Percentiles rank a stretch among this genome's conserved stretches.
Evolutionary conservation across 495 filamentous ascomycete species (phyloP).

Genomic region (Clavariopsis aquatica): DNA sequence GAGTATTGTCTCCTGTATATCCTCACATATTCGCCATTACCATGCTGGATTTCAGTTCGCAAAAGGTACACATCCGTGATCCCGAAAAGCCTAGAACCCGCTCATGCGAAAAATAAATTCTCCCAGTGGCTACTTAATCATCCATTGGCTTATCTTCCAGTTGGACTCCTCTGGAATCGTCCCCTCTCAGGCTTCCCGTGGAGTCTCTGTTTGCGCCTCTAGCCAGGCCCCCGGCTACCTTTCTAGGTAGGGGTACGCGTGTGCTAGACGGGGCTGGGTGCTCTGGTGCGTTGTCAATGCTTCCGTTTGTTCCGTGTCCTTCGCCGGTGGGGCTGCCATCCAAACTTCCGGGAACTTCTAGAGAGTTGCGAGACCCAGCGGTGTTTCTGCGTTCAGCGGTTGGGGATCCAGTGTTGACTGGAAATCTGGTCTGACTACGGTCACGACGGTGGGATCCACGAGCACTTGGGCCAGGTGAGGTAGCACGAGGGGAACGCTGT

Average conservation of each 20-base stretch:
- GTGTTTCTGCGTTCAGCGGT: constrained; percentile 51
- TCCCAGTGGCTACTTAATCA: constrained; percentile 54
- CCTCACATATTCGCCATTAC: constrained; percentile 14
- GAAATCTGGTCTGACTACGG: constrained; percentile 80
- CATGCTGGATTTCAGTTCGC: background rate
- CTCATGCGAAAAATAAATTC: background rate
- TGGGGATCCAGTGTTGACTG: constrained; percentile 64
- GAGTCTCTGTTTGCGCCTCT: constrained; percentile 43
- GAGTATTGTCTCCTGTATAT: background rate
- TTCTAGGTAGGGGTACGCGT: constrained; percentile 34
- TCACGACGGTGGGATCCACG: constrained; percentile 77
- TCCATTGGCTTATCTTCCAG: constrained; percentile 85
- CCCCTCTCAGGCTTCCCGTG: constrained; percentile 44
- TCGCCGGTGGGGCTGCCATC: constrained; percentile 34
- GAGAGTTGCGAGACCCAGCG: constrained; percentile 56
- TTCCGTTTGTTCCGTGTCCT: constrained; percentile 28
- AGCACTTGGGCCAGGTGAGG: constrained; percentile 63
- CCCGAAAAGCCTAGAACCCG: background rate
- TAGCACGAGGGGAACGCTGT: constrained; percentile 45
- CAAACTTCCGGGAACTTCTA: constrained; percentile 56
- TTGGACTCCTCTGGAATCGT: constrained; percentile 62
- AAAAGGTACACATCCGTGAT: background rate
- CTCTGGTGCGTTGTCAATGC: constrained; percentile 7
- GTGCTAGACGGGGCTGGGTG: constrained; percentile 40
- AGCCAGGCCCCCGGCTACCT: constrained; percentile 27